Base-by-base conservation (phyloP, 805 yeast genomes). In the Osmozyma mogii region DNA sequence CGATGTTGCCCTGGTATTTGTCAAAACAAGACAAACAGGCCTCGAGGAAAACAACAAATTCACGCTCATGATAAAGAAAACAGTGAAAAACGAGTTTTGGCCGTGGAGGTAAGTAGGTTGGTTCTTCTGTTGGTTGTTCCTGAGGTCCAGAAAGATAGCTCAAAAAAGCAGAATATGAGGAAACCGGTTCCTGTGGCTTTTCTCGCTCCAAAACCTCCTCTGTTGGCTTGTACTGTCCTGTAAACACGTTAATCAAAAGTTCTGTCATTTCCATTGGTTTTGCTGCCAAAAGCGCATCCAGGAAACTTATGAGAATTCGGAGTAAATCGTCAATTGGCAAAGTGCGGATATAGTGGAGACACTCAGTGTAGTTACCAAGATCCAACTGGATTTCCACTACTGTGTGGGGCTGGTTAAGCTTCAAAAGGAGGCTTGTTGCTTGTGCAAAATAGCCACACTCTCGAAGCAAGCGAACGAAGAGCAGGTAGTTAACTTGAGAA, bases 31-130 rank as follows among this genome's bases (percentile, higher is more conserved):
- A 84, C 10, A 87, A 56, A 44, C 95, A 85, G 0, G 97, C 96
- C 50, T 92, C 98, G 33, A 92, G 54, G 39, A 92, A 92, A 6
- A 84, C 82, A 15, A 88, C 92, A 65, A 92, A 89, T 47, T 88
- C 92, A 46, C 78, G 72, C 0, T 92, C 87, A 49, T 82, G 84
- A 41, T 78, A 72, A n/a, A 83, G 74, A 51, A 92, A 92, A 1
- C 94, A 76, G 2, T 89, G 78, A 49, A 85, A 92, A 1, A 89
- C 83, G 22, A 89, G 64, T 25, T 87, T 68, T 5, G 97, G 97
- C 29, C 78, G 70, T 3, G 98, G 98, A 2, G 97, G 96, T 29
- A 79, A 78, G 52, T 92, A 92, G 0, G 92, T 82, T 10, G 88
- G 80, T 22, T 47, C 22, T 10, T 22, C 17, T 5, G 10, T 22